Evolutionary conservation across 164 flowering plant species (phyloP), one percentile per base, ranked within the genome.

Genomic region (Nymphaea colorata): DNA sequence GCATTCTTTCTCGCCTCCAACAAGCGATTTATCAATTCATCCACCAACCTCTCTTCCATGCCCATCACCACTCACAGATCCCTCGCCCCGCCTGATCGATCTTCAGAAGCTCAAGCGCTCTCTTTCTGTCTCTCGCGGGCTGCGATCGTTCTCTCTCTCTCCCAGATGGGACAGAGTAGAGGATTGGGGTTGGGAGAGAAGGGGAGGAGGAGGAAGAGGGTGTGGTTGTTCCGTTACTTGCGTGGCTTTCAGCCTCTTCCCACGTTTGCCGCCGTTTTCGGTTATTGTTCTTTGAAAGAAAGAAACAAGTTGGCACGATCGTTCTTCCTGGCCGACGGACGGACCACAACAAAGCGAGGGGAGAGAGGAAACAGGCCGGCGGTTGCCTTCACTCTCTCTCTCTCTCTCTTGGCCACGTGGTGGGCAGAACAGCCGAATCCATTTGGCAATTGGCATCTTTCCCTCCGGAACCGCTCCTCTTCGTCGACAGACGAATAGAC

Each of bases 11-110:
- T 80, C 15, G 80, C 77, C 17, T 77, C 83, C 0, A 82, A 17
- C 7, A 87, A 71, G 76, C 86, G 71, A 67, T 68, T 43, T 74
- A 85, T 85, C 17, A 87, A 76, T 45, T 82, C 84, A 42, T 87
- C 86, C 59, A 86, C 70, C 61, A 80, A 45, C 41, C 17, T 66
- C 64, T 69, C 86, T 11, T 86, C 91, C 83, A 86, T 86, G 66
- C 57, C 57, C 57, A 51, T 51, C 57, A 8, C 57, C 57, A 10
- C 14, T 51, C 57, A 51, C 57, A 51, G 14, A 51, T 51, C 57
- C 14, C 14, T 51, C 10, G 14, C 57, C 57, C 14, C 36, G 36
- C 36, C 14, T 51, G 57, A 51, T 51, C 57, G 8, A 4, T 51
- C 15, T 5, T 15, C 12, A 51, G 14, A 51, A 15, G 57, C 8